These are phyloP conservation scores for Melanopsichium pennsylvanicum DNA, from an alignment of 1,284 basidiomycete genomes.

Conservation along the genomic window DNA sequence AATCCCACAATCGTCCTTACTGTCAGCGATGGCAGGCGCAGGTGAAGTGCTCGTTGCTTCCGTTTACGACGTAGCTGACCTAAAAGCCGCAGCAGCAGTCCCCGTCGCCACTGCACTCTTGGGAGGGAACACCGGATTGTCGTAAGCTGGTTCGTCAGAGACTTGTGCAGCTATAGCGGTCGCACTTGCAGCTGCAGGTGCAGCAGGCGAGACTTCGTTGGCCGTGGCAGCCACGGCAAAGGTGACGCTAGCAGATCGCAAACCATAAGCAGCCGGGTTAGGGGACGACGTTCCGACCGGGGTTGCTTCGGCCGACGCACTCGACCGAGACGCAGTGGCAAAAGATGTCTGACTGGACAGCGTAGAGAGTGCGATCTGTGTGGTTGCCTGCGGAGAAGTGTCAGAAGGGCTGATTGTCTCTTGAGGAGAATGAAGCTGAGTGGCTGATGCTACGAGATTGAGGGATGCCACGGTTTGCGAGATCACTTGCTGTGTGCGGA, in stretches of 20 bases:
- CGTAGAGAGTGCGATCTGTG: not conserved
- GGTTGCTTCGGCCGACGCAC: not conserved
- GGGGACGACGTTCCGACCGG: not conserved
- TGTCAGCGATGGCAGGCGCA: too few species aligned
- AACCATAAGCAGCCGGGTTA: conserved; percentile 7
- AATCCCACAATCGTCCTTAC: too few species aligned
- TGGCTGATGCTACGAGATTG: conserved; percentile 4
- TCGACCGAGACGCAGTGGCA: too few species aligned
- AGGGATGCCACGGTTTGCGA: conserved; percentile 1
- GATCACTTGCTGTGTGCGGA: conserved; percentile 1
- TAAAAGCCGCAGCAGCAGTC: too few species aligned
- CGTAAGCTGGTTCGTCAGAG: too few species aligned
- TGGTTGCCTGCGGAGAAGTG: not conserved
- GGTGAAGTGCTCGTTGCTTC: too few species aligned
- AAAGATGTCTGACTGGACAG: too few species aligned
- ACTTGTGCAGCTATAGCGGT: not conserved
- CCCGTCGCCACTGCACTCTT: not conserved
- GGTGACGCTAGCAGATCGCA: not conserved
- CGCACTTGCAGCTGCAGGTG: not conserved
- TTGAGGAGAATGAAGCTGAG: not conserved
- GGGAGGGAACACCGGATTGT: too few species aligned
- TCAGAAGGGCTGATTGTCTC: not conserved
- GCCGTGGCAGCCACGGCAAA: not conserved
- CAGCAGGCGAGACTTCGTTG: conserved; percentile 9
- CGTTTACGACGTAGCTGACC: too few species aligned